Conservation (phyloP, 208 protist genomes). For the Trypanosoma cruzi region DNA sequence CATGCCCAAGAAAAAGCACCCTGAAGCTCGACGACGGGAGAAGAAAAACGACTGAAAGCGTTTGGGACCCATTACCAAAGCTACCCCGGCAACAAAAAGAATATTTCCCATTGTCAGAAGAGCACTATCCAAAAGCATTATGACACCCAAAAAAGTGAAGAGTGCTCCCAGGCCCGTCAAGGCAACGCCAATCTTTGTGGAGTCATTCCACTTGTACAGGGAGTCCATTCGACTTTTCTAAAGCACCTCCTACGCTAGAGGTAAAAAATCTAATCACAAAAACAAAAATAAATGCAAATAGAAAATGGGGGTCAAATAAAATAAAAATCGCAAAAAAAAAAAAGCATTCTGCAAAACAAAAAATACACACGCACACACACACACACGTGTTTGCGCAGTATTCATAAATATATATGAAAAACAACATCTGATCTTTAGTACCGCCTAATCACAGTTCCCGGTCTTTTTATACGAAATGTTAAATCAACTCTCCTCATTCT, state of each 20-base stretch:
- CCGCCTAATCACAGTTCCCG: not conserved
- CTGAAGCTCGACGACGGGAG: slow-evolving; percentile 64
- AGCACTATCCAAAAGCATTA: slow-evolving; percentile 84
- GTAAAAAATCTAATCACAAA: not conserved
- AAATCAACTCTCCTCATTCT: not conserved
- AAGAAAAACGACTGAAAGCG: slow-evolving; percentile 85
- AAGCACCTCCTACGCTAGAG: not conserved
- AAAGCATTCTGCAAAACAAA: not conserved
- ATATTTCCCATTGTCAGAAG: slow-evolving; percentile 92
- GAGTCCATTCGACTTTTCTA: slow-evolving; percentile 62
- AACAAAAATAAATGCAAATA: slow-evolving; percentile 2
- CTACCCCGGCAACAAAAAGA: slow-evolving; percentile 84
- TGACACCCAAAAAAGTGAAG: slow-evolving; percentile 76
- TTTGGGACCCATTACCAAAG: slow-evolving; percentile 81
- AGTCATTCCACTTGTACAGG: slow-evolving; percentile 88
- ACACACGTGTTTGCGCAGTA: not conserved
- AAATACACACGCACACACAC: not conserved
- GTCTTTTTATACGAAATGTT: slow-evolving; percentile 3
- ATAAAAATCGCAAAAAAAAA: not conserved
- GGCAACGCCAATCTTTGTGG: slow-evolving; percentile 88
- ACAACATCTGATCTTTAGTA: not conserved
- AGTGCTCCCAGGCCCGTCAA: slow-evolving; percentile 84
- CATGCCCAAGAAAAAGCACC: slow-evolving; percentile 90
- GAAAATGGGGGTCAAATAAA: not conserved
- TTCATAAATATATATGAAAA: not conserved